A percentile compares a stretch with the other conserved stretches of the same genome.
Conservation (phyloP, 495 filamentous ascomycete species). For the Paragyromitra xinjiangensis region DNA sequence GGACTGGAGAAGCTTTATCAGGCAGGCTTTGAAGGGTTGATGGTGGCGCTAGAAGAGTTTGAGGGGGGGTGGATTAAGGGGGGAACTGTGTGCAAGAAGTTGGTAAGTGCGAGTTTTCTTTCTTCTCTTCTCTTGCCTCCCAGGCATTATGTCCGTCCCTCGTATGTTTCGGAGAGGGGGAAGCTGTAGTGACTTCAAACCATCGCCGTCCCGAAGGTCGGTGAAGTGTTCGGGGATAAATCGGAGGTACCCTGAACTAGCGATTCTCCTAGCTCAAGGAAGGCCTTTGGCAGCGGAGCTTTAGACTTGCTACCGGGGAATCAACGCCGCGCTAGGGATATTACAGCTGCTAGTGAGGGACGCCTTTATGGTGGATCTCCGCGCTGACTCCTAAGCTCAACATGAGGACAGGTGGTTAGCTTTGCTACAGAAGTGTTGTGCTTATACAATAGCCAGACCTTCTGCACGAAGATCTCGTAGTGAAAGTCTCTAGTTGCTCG, state of each 20-base stretch:
- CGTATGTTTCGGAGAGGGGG: background rate
- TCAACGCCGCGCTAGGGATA: background rate
- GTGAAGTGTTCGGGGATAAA: background rate
- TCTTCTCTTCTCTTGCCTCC: background rate
- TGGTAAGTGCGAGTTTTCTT: conserved; percentile 67
- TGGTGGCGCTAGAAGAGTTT: conserved; percentile 88
- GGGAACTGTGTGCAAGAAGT: conserved; percentile 76
- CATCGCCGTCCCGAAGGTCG: background rate
- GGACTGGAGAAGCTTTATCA: conserved; percentile 86
- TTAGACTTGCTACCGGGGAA: background rate
- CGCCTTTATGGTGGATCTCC: background rate
- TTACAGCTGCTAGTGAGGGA: background rate
- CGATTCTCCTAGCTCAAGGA: background rate
- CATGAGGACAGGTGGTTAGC: background rate
- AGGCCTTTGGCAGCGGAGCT: background rate
- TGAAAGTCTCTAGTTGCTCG: background rate
- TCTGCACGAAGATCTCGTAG: conserved; percentile 1
- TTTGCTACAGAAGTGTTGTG: background rate
- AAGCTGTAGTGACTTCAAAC: background rate
- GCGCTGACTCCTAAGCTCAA: background rate
- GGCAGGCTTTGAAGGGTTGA: conserved; percentile 83
- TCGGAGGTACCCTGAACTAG: background rate
- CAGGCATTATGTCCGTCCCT: background rate
- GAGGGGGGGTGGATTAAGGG: conserved; percentile 82
- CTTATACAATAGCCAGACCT: background rate